These are phyloP conservation scores for Cryphonectria carpinicola DNA, from an alignment of 2,329 filamentous ascomycete species.

Conservation along the genomic window DNA sequence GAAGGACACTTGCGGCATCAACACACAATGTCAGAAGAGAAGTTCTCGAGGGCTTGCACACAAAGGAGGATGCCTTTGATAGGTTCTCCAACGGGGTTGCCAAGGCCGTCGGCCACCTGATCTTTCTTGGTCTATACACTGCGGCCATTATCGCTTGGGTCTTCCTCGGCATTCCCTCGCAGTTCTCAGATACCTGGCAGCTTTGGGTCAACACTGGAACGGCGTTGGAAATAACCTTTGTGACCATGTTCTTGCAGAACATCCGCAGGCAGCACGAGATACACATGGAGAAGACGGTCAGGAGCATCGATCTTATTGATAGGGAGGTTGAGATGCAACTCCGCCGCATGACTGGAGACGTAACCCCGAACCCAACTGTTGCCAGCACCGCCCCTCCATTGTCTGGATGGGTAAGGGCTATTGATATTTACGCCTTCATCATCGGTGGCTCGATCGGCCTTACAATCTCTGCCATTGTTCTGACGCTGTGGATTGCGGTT, in stretches of 20 bases:
- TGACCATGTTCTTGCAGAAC: conserved; percentile 44
- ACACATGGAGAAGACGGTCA: conserved; percentile 38
- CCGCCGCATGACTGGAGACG: conserved; percentile 40
- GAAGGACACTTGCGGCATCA: conserved; percentile 28
- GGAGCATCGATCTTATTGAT: conserved; percentile 41
- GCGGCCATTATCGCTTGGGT: conserved; percentile 42
- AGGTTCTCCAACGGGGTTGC: conserved; percentile 35
- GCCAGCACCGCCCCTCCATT: conserved; percentile 39
- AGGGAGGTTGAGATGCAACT: conserved; percentile 40
- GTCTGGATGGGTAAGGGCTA: conserved; percentile 40
- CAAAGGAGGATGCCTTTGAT: conserved; percentile 40
- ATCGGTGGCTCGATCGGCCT: conserved; percentile 48
- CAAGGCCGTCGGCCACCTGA: conserved; percentile 37
- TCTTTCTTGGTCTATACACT: conserved; percentile 40
- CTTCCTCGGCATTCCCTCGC: conserved; percentile 36
- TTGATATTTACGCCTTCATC: conserved; percentile 48
- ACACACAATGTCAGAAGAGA: conserved; percentile 33
- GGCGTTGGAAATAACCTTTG: conserved; percentile 46
- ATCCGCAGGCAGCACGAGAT: conserved; percentile 43
- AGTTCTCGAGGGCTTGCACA: conserved; percentile 32
- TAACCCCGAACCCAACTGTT: conserved; percentile 39
- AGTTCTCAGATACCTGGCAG: conserved; percentile 43
- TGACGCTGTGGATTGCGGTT: conserved; percentile 43
- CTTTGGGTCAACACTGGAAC: conserved; percentile 50
- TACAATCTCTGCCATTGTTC: conserved; percentile 41